phyloP scores from a whole-genome alignment of 352 stramenopile species.

The Pythium dissimile region DNA sequence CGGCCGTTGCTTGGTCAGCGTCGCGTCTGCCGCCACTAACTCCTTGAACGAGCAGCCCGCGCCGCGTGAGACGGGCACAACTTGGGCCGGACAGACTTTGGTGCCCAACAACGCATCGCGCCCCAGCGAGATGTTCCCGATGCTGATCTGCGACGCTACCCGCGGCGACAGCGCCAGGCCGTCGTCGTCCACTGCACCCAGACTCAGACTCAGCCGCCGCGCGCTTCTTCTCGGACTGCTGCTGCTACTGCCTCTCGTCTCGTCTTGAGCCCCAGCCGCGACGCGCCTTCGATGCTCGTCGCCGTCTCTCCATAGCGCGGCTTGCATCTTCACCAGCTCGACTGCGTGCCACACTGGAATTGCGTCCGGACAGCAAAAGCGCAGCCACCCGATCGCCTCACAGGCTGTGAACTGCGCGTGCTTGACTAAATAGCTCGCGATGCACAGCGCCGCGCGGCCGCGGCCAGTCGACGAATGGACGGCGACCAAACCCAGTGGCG shows the following conservation, averaged over 20 bases:
- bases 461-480: conserved; percentile 85
- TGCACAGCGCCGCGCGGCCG: conserved; percentile 92
- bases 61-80: neutral
- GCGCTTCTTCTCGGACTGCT: neutral
- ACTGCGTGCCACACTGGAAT: conserved; percentile 86
- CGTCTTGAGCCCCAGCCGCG: neutral
- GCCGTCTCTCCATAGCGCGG: conserved; percentile 61
- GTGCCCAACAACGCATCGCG: conserved; percentile 55
- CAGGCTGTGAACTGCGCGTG: conserved; percentile 92
- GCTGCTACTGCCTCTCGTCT: neutral
- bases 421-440: conserved; percentile 98
- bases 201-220: neutral
- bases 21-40: conserved; percentile 18
- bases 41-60: conserved; percentile 3
- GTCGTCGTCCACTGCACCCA: conserved; percentile 5
- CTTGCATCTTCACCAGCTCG: conserved; percentile 89
- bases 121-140: conserved; percentile 59
- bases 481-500: conserved; percentile 41
- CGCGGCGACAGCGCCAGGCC: neutral
- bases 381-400: conserved; percentile 95
- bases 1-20: conserved; percentile 12
- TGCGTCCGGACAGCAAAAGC: conserved; percentile 89
- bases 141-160: conserved; percentile 41
- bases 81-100: conserved; percentile 17
- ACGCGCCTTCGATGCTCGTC: conserved; percentile 30